A percentile compares a stretch with the other conserved stretches of the same genome.
These are phyloP conservation scores for Flammula alnicola DNA, from an alignment of 1,284 basidiomycete species.

Conservation along the genomic window DNA sequence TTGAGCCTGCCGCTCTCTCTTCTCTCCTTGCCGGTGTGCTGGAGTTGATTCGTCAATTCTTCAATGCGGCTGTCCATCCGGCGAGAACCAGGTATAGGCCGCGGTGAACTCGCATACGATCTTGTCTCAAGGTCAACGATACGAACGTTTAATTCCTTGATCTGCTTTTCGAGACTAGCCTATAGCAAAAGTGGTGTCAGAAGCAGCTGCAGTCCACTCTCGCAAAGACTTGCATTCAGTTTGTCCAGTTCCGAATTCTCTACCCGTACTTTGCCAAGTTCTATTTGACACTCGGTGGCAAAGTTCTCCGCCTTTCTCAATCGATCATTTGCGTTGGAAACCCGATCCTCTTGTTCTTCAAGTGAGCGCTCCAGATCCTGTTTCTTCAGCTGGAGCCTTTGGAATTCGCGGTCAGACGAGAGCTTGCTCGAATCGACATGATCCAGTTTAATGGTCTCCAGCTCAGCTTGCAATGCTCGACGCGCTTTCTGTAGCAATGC, in stretches of 20 bases:
- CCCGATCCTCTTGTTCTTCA: slow-evolving; percentile 79
- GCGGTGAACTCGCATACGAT: slow-evolving; percentile 69
- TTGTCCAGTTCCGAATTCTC: slow-evolving; percentile 82
- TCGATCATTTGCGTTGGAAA: slow-evolving; percentile 69
- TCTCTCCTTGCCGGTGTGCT: slow-evolving; percentile 52
- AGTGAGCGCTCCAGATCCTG: slow-evolving; percentile 80
- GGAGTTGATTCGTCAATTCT: slow-evolving; percentile 70
- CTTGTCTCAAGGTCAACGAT: slow-evolving; percentile 83
- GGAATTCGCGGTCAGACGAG: slow-evolving; percentile 75
- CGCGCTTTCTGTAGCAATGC: slow-evolving; percentile 81
- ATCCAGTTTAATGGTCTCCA: slow-evolving; percentile 81
- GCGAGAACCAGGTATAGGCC: slow-evolving; percentile 55
- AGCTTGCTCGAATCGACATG: slow-evolving; percentile 72
- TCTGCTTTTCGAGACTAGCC: slow-evolving; percentile 82
- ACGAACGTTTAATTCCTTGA: slow-evolving; percentile 80
- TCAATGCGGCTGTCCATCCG: slow-evolving; percentile 72
- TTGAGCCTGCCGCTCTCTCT: slow-evolving; percentile 51
- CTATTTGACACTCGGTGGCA: slow-evolving; percentile 75
- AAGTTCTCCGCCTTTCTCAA: slow-evolving; percentile 82
- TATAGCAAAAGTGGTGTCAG: slow-evolving; percentile 33
- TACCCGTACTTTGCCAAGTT: slow-evolving; percentile 73
- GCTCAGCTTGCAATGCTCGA: slow-evolving; percentile 77
- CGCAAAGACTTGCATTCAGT: slow-evolving; percentile 62
- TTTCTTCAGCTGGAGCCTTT: slow-evolving; percentile 76
- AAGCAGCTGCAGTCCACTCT: slow-evolving; percentile 1